These are phyloP conservation scores for Jaminaea rosea DNA, from an alignment of 1,284 basidiomycete species.

Conservation along the genomic window DNA sequence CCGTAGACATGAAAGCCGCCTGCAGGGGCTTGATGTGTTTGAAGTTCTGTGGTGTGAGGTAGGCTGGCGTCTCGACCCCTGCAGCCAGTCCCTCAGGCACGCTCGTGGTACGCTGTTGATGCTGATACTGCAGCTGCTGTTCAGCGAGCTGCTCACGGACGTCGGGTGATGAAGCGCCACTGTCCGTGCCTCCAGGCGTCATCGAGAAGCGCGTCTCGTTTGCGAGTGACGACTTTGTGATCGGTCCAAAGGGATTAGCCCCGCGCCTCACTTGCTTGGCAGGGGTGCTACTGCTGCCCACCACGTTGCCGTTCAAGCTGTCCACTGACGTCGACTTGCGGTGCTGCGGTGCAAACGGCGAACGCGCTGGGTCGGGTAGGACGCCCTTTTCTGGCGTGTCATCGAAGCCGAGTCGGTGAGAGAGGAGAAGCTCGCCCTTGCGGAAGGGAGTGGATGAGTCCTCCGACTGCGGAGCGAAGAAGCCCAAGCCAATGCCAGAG, in stretches of 20 bases:
- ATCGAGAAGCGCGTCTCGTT: conserved; percentile 13
- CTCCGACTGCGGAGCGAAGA: background rate
- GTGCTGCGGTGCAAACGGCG: background rate
- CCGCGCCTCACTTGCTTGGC: conserved; percentile 1
- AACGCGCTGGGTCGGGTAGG: background rate
- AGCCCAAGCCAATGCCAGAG: background rate
- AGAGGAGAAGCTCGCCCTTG: background rate
- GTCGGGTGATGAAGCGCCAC: conserved; percentile 12
- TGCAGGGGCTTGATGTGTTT: conserved; percentile 49
- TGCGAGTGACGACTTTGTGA: conserved; percentile 24
- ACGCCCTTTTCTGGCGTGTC: conserved; percentile 2
- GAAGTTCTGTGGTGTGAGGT: conserved; percentile 48
- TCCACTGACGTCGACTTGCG: conserved; percentile 1
- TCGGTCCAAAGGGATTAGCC: conserved; percentile 21
- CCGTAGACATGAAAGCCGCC: conserved; percentile 49
- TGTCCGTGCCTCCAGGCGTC: background rate
- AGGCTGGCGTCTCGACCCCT: conserved; percentile 3
- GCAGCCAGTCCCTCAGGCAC: conserved; percentile 7
- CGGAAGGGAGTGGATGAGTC: background rate
- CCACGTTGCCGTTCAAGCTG: background rate
- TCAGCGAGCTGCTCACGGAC: conserved; percentile 8
- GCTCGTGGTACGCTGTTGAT: background rate
- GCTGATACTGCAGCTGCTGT: background rate
- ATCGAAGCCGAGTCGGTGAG: conserved; percentile 1
- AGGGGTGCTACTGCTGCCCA: no score